Evolutionary conservation across 2,329 filamentous ascomycete genomes (phyloP), one percentile per base, ranked within the genome.

Genomic region (Scopulariopsis brevicaulis): DNA sequence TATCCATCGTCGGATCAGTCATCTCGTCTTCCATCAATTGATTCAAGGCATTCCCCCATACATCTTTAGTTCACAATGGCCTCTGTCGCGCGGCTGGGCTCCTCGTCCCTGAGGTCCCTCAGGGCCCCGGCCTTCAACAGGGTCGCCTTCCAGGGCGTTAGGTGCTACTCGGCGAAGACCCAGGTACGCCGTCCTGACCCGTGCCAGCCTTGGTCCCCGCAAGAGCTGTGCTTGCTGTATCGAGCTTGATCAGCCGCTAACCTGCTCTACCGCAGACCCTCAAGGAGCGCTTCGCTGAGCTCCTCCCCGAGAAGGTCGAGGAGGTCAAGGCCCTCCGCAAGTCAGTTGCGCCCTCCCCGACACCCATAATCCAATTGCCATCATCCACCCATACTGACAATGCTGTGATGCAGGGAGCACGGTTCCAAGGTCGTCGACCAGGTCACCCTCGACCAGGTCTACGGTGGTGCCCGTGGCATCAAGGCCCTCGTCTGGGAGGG

Each of bases 401-500:
- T 3, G 8, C 37, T 40, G 12, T 22, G 22, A 53, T 48, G 61
- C 66, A 96, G 91, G 79, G 93, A 96, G 72, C 85, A 95, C 75
- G 94, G 94, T 74, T 89, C 82, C 82, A 97, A 93, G 81, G 90
- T 97, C 69, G 73, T 99, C 67, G 93, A 94, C 75, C 90, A 97
- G 84, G 90, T 99, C 73, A 99, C 94, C 62, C 89, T 99, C 65
- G 94, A 97, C 82, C 94, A 99, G 81, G 94, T 96, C 73, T 99
- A 97, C 75, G 94, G 94, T 74, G 94, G 94, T 86, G 94, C 94
- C 71, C 93, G 94, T 81, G 93, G 94, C 71, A 96, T 99, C 80
- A 99, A 97, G 85, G 87, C 87, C 67, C 87, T 99, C 62, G 94
- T 99, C 69, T 99, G 94, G 94, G 94, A 99, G 80, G 87, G 93